Evolutionary conservation across 306 rosid genomes (phyloP).

Genomic region (Cucurbita moschata): DNA sequence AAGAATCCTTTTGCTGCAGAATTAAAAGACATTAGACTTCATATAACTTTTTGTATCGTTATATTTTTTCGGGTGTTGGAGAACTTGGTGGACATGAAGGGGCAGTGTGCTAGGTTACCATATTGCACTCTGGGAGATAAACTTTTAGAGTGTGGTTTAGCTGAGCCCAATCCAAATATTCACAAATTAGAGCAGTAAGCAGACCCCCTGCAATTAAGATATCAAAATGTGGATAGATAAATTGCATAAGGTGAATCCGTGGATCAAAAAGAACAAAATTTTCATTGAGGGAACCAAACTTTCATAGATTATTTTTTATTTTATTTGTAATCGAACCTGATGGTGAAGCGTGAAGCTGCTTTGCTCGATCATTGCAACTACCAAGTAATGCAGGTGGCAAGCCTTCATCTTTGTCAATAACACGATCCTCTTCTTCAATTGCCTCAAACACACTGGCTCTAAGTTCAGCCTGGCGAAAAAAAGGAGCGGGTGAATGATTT

Average conservation of each 20-base stretch:
- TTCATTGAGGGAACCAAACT: background rate
- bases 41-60: background rate
- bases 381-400: slow-evolving; percentile 91
- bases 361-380: slow-evolving; percentile 97
- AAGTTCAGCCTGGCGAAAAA: slow-evolving; percentile 55
- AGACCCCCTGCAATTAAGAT: slow-evolving; percentile 61
- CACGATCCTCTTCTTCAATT: slow-evolving; percentile 95
- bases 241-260: background rate
- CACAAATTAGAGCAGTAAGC: slow-evolving; percentile 78
- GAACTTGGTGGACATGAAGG: background rate
- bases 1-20: slow-evolving; percentile 75
- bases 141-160: slow-evolving; percentile 84
- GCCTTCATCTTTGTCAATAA: slow-evolving; percentile 74
- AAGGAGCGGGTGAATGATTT: background rate
- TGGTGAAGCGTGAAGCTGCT: slow-evolving; percentile 94
- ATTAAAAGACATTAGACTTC: background rate
- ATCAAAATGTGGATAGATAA: background rate
- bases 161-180: slow-evolving; percentile 97
- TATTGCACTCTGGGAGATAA: slow-evolving; percentile 89
- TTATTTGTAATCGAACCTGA: slow-evolving; percentile 32
- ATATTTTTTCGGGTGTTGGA: background rate
- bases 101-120: slow-evolving; percentile 40
- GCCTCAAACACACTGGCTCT: slow-evolving; percentile 98
- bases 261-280: background rate
- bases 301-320: background rate